Evolutionary conservation across 2,329 filamentous ascomycete species (phyloP).

Genomic region (Penicillium sp.): DNA sequence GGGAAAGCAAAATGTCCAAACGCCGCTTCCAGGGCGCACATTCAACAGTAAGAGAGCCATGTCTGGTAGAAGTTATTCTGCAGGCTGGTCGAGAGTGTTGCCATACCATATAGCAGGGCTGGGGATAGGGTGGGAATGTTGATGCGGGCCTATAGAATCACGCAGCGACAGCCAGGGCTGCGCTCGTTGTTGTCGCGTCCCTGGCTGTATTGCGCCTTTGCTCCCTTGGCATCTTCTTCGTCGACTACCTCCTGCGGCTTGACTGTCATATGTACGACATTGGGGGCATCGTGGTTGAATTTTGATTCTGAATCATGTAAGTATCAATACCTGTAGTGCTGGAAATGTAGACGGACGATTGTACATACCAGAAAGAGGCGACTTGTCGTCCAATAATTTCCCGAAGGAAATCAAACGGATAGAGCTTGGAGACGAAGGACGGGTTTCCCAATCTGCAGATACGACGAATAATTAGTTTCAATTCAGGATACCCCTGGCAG

Average conservation of each 20-base stretch:
- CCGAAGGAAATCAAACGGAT: conserved; percentile 93
- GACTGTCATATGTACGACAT: conserved; percentile 93
- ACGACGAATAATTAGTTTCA: background rate
- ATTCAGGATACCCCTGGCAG: background rate
- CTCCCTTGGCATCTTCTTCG: conserved; percentile 72
- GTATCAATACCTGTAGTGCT: background rate
- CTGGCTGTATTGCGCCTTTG: conserved; percentile 54
- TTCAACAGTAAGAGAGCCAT: conserved; percentile 10
- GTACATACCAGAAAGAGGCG: conserved; percentile 73
- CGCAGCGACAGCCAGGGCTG: conserved; percentile 63
- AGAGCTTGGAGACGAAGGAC: conserved; percentile 80
- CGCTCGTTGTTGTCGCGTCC: conserved; percentile 57
- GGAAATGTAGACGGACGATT: background rate
- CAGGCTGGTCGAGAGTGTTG: conserved; percentile 13
- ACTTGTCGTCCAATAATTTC: conserved; percentile 85
- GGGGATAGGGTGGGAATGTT: background rate
- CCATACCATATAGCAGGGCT: background rate
- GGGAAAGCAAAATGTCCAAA: conserved; percentile 13
- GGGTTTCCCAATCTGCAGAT: conserved; percentile 73
- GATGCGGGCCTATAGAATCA: conserved; percentile 54
- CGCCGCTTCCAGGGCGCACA: conserved; percentile 20
- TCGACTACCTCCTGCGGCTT: conserved; percentile 81
- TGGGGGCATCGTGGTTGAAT: conserved; percentile 71
- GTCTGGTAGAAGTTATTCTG: conserved; percentile 10
- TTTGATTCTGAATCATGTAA: conserved; percentile 64